Conservation (phyloP, 2,329 filamentous ascomycete species). For the Penicillium sp. region DNA sequence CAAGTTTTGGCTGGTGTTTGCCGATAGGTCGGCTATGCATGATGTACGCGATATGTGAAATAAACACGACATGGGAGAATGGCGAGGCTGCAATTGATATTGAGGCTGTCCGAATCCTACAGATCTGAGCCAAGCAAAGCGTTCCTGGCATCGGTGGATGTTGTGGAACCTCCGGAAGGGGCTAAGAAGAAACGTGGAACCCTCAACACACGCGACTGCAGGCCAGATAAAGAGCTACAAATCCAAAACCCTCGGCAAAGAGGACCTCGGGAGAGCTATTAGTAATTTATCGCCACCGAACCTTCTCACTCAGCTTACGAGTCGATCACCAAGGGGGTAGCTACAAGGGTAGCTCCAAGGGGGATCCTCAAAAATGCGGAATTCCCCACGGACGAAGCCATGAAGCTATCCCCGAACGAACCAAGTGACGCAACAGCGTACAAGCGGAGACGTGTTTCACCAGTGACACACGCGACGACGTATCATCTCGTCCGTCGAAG, state of each 20-base stretch:
- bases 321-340: conserved; percentile 6
- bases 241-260: neutral
- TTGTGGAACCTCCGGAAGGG: conserved; percentile 8
- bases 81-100: neutral
- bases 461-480: neutral
- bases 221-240: neutral
- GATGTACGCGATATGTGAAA: neutral
- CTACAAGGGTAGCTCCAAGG: conserved; percentile 1
- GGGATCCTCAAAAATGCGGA: conserved; percentile 6
- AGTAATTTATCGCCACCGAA: neutral
- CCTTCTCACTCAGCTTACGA: neutral
- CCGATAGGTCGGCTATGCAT: conserved; percentile 17
- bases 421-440: conserved; percentile 1
- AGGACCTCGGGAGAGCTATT: neutral
- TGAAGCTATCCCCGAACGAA: conserved; percentile 6
- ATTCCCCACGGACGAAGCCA: conserved; percentile 1
- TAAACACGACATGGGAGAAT: neutral
- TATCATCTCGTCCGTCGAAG: neutral
- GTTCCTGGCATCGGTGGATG: conserved; percentile 1
- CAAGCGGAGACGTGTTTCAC: neutral
- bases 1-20: conserved; percentile 7
- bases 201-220: neutral
- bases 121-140: conserved; percentile 1
- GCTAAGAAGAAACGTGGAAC: conserved; percentile 10
- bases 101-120: neutral